Percentiles rank a stretch among this genome's conserved stretches.
These are phyloP conservation scores for Lodderomyces jiufengensis DNA, from an alignment of 1,139 yeast genomes.

Conservation along the genomic window DNA sequence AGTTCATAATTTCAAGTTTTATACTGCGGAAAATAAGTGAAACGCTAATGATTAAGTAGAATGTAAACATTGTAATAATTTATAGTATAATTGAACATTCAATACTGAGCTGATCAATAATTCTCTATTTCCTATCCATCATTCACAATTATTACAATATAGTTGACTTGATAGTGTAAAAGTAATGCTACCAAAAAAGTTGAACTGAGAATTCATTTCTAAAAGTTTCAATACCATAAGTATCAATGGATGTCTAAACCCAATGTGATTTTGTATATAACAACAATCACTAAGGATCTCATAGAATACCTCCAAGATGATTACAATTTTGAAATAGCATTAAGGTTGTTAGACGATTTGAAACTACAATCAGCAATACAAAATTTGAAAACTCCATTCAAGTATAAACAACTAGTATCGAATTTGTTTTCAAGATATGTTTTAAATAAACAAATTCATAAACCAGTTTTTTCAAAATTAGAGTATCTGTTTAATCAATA, in stretches of 20 bases:
- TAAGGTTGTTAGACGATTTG: constrained; percentile 35
- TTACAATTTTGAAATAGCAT: constrained; percentile 27
- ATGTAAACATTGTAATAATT: constrained; percentile 8
- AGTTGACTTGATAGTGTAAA: no score
- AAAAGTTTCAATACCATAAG: no score
- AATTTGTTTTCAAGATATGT: constrained; percentile 24
- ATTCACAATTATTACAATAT: no score
- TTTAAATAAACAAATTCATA: constrained; percentile 19
- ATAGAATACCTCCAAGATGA: constrained; percentile 26
- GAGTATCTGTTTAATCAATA: constrained; percentile 23
- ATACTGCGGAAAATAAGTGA: constrained; percentile 8
- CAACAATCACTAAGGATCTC: constrained; percentile 10
- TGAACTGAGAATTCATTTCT: no score
- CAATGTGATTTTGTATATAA: not conserved
- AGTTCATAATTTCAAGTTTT: constrained; percentile 9
- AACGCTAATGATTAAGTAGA: constrained; percentile 5
- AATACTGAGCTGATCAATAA: no score
- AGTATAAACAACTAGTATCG: constrained; percentile 20
- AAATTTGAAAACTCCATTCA: constrained; percentile 19
- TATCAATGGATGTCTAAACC: no score
- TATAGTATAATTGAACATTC: no score
- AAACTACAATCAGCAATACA: constrained; percentile 31
- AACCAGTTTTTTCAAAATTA: constrained; percentile 20
- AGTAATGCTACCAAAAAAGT: no score
- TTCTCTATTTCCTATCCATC: no score